phyloP scores from a whole-genome alignment of 176 grass and related monocot species.

The Phoenix dactylifera region DNA sequence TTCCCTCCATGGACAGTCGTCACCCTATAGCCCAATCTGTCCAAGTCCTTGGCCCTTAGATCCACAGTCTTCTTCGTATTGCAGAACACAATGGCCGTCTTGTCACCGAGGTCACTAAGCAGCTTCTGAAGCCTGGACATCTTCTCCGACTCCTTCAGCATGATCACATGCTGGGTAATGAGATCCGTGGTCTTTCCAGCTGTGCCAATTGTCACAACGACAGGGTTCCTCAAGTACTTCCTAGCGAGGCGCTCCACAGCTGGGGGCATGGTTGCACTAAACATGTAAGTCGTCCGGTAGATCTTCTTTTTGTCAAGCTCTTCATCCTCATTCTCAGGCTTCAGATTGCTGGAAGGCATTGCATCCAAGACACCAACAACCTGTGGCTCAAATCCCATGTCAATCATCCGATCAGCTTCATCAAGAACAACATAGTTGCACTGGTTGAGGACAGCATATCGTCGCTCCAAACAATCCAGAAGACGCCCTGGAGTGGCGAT shows the following conservation, averaged over 20 bases:
- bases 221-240: slow-evolving; percentile 92
- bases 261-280: slow-evolving; percentile 96
- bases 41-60: slow-evolving; percentile 73
- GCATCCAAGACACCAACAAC: slow-evolving; percentile 91
- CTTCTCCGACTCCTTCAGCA: slow-evolving; percentile 90
- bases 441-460: slow-evolving; percentile 92
- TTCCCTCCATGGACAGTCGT: slow-evolving; percentile 91
- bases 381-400: slow-evolving; percentile 98
- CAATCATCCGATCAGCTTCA: slow-evolving; percentile 99
- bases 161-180: slow-evolving; percentile 91
- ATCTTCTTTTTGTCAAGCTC: slow-evolving; percentile 91
- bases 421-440: slow-evolving; percentile 98
- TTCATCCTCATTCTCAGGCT: slow-evolving; percentile 97
- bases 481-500: slow-evolving; percentile 92
- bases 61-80: slow-evolving; percentile 97
- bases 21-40: slow-evolving; percentile 77
- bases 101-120: slow-evolving; percentile 74
- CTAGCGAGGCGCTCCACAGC: slow-evolving; percentile 91
- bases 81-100: slow-evolving; percentile 92
- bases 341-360: slow-evolving; percentile 97
- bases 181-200: slow-evolving; percentile 92
- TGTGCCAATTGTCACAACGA: slow-evolving; percentile 93
- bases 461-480: slow-evolving; percentile 92
- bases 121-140: slow-evolving; percentile 73
- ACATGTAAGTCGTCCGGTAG: slow-evolving; percentile 98